A percentile compares a stretch with the other conserved stretches of the same genome.
Conservation (phyloP, 495 filamentous ascomycete genomes). For the Neurospora pannonica region DNA sequence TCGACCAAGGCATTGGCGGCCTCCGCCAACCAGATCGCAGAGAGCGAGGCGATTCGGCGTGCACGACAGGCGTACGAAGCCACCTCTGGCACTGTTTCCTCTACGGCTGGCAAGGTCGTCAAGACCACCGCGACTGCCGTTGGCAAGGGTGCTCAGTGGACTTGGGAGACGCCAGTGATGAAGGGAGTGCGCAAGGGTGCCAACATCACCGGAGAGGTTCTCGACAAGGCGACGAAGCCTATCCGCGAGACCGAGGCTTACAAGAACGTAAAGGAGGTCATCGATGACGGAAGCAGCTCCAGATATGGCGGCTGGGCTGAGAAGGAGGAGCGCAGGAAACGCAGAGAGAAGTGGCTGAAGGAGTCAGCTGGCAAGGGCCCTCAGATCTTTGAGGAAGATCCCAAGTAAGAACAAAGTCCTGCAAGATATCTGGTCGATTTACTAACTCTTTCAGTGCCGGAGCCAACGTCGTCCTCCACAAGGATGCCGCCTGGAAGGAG, state of each 20-base stretch:
- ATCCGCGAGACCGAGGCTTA: slow-evolving; percentile 89
- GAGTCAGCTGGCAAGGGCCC: slow-evolving; percentile 38
- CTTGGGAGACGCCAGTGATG: slow-evolving; percentile 89
- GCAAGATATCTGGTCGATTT: neutral
- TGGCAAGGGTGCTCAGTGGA: slow-evolving; percentile 86
- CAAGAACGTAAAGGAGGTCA: slow-evolving; percentile 88
- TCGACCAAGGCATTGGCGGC: slow-evolving; percentile 89
- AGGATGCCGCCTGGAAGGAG: slow-evolving; percentile 93
- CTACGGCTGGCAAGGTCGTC: slow-evolving; percentile 64
- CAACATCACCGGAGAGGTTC: slow-evolving; percentile 67
- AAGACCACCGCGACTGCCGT: slow-evolving; percentile 79
- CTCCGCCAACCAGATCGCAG: slow-evolving; percentile 81
- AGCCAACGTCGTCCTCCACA: slow-evolving; percentile 88
- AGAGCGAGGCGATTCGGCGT: slow-evolving; percentile 82
- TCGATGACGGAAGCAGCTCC: slow-evolving; percentile 94
- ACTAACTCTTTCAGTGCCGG: slow-evolving; percentile 57
- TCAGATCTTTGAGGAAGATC: slow-evolving; percentile 70
- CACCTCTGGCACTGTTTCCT: slow-evolving; percentile 65
- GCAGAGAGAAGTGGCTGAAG: slow-evolving; percentile 58
- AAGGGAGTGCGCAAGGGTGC: slow-evolving; percentile 87
- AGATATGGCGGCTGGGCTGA: slow-evolving; percentile 94
- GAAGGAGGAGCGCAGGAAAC: slow-evolving; percentile 79
- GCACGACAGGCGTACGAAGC: slow-evolving; percentile 78
- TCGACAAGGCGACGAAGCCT: slow-evolving; percentile 89
- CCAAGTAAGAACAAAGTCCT: slow-evolving; percentile 54